Percentiles rank a stretch among this genome's conserved stretches.
Evolutionary conservation across 148 eudicot species (phyloP).

Genomic region (Amaranthus hypochondriacus): DNA sequence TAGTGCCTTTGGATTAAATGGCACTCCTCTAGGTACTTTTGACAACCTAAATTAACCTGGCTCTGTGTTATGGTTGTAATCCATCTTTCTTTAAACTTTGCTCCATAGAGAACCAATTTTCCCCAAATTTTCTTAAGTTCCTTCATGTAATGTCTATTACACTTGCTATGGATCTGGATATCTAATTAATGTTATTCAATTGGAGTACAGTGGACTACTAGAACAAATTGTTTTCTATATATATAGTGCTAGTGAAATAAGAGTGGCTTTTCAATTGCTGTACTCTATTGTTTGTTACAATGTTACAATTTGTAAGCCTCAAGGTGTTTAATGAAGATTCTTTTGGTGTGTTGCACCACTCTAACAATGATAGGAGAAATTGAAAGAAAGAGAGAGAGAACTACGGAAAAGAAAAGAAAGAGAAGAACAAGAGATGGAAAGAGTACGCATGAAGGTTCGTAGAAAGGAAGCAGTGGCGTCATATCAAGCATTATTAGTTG

Average conservation of each 20-base stretch:
- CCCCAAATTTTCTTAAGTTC: too few relatives aligned
- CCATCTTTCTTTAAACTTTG: neutral
- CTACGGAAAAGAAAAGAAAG: constrained; percentile 88
- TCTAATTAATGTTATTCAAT: neutral
- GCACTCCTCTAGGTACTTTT: neutral
- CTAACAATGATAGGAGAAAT: constrained; percentile 55
- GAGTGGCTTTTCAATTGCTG: neutral
- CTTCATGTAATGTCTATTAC: too few relatives aligned
- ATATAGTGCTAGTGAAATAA: constrained; percentile 2
- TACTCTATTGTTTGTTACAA: neutral
- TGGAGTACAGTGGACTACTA: neutral
- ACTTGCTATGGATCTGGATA: neutral
- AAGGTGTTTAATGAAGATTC: constrained; percentile 8
- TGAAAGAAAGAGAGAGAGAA: constrained; percentile 89
- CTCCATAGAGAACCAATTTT: neutral
- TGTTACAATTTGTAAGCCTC: neutral
- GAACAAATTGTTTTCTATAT: neutral
- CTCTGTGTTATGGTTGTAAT: neutral
- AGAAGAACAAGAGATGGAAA: constrained; percentile 98
- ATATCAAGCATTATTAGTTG: constrained; percentile 93
- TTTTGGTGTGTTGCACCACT: neutral
- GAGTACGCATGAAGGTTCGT: constrained; percentile 79
- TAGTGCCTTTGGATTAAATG: neutral
- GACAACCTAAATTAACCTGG: neutral
- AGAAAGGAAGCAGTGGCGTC: constrained; percentile 88